Conservation (phyloP, 2,329 filamentous ascomycete species). For the Anisogramma anomala region DNA sequence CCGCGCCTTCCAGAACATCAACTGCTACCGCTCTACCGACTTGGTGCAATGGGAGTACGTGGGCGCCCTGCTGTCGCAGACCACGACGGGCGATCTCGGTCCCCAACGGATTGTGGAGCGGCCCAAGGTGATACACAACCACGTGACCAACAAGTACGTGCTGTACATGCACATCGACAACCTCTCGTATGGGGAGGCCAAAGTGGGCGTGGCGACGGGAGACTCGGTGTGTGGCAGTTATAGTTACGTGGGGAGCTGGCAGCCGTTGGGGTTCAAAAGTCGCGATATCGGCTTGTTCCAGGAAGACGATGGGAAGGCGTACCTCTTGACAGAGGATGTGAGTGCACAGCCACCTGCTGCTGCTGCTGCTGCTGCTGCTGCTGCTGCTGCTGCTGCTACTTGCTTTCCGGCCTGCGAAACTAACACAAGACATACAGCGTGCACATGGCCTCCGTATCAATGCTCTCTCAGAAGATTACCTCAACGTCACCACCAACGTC, state of each 20-base stretch:
- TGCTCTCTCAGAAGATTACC: constrained; percentile 43
- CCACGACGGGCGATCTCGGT: constrained; percentile 44
- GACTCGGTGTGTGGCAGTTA: constrained; percentile 51
- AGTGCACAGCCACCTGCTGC: too few species aligned
- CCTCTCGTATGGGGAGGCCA: constrained; percentile 48
- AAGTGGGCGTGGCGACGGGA: constrained; percentile 50
- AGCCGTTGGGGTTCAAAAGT: constrained; percentile 20
- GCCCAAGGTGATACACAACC: constrained; percentile 59
- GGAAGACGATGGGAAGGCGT: constrained; percentile 49
- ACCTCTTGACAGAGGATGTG: constrained; percentile 52
- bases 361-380: accelerated
- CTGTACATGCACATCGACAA: constrained; percentile 59
- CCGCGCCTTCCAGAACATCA: constrained; percentile 51
- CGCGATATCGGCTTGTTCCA: constrained; percentile 48
- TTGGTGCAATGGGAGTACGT: constrained; percentile 53
- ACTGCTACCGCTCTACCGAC: constrained; percentile 55
- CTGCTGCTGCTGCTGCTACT: background rate
- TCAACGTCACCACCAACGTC: constrained; percentile 35
- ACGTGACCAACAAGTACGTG: constrained; percentile 48
- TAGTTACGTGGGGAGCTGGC: constrained; percentile 24
- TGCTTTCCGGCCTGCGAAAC: background rate
- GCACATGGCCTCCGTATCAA: constrained; percentile 43
- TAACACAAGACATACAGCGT: constrained; percentile 26
- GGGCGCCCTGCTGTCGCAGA: constrained; percentile 43
- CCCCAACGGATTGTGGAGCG: constrained; percentile 53